Base-by-base conservation (phyloP, 805 yeast genomes). In the Starmerella apis region DNA sequence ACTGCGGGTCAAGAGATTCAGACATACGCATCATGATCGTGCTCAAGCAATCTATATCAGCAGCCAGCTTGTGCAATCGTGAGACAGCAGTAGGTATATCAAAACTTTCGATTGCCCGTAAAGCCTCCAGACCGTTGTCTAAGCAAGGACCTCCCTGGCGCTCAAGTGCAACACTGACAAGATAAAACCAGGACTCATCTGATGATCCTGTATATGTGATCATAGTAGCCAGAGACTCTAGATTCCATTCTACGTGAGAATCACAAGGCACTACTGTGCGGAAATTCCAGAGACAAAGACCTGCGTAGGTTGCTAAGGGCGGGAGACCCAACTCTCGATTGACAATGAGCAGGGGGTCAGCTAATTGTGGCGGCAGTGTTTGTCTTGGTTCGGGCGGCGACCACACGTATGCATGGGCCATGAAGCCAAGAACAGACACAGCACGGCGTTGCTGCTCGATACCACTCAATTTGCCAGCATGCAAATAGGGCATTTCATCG, bases 1-100 rank as follows among this genome's bases (percentile, higher is more conserved):
- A 80, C 63, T 86, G 94, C 2, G 97, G 96, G 62, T 87, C 95
- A 65, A 96, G 86, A 83, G 83, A 83, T 57, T 88, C 95, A 61
- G 84, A 87, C 92, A 88, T 83, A 58, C 76, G 74, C 77, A 81
- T 77, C 57, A 90, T 68, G 1, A 84, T 74, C 3, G 81, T 71
- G 13, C 87, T 92, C 56, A 90, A 69, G 51, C 71, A 69, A 62
- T 85, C 94, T 47, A 88, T 81, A 35, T 75, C 67, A 63, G 81
- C 84, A 1, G 95, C 95, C 48, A 88, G 66, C 32, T 61, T 64
- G 61, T 84, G 84, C 46, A 88, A 68, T 41, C 71, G 64, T 31
- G 57, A 61, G 8, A 71, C 68, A 9, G 80, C 77, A 3, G 57
- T 58, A 0, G 60, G 61, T 5, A 69, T 51, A 43, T 81, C 68